Evolutionary conservation across 2,329 filamentous ascomycete species (phyloP), one percentile per base, ranked within the genome.

Genomic region (Penicillium occitanis): DNA sequence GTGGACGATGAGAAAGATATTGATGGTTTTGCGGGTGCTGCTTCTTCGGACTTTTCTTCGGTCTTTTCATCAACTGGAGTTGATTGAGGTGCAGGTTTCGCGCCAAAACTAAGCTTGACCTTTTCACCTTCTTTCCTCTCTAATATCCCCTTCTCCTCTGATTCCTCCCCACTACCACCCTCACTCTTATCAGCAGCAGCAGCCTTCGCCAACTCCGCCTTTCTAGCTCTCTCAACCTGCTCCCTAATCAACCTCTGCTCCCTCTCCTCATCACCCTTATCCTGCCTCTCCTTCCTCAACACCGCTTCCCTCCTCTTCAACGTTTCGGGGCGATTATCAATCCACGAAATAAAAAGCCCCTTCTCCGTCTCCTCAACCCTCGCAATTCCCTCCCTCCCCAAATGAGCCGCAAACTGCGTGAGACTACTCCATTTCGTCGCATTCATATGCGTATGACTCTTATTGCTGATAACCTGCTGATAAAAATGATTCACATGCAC

Each of bases 401-500:
- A 81, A 73, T 91, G 82, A 74, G 97, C 96, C 14, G 91, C 92
- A 75, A 97, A 96, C 72, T 98, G 93, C 2, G 93, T 94, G 71
- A 99, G 80, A 63, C 87, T 91, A 3, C 89, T 87, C 93, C 93
- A 98, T 73, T 90, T 90, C 0, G 95, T 98, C 7, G 92, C 85
- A 78, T 97, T 97, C 91, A 98, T 93, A 76, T 98, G 95, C 8
- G 95, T 83, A 75, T 98, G 94, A 68, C 74, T 71, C 73, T 93
- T 93, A 71, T 94, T 90, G 17, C 88, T 85, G 71, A 98, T 97
- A 73, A 96, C 95, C 74, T 93, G 90, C 76, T 98, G 92, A 79
- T 99, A 99, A 77, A 98, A 98, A 68, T 91, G 89, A 74, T 99
- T 99, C 61, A 93, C 87, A 40, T 93, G 86, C 1, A 98, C 88